Conservation (phyloP, 257 asterid species). For the Plectranthus barbatus region DNA sequence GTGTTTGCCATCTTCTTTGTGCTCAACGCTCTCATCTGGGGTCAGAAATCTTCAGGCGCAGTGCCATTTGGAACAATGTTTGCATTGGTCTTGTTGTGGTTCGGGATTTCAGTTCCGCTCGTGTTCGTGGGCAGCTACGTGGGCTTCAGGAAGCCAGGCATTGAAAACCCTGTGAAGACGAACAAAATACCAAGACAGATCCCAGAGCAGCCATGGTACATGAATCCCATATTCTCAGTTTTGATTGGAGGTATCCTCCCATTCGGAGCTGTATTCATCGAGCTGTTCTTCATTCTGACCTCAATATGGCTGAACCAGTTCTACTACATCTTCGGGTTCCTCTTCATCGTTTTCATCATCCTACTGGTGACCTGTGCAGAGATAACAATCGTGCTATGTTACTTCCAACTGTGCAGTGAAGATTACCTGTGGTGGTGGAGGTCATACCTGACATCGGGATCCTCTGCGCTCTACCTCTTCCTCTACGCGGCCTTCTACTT, state of each 20-base stretch:
- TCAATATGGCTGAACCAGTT: conserved; percentile 83
- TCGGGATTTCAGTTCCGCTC: conserved; percentile 73
- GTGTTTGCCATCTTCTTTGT: conserved; percentile 53
- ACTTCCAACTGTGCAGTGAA: conserved; percentile 76
- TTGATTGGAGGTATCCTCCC: conserved; percentile 73
- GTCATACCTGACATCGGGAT: conserved; percentile 62
- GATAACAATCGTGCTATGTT: conserved; percentile 66
- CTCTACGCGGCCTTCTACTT: conserved; percentile 72
- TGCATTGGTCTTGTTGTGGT: conserved; percentile 70
- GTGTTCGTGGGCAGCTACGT: conserved; percentile 61
- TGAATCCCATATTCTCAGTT: conserved; percentile 53
- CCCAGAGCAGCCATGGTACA: conserved; percentile 75
- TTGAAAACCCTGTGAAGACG: conserved; percentile 65
- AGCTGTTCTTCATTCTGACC: conserved; percentile 73
- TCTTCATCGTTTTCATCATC: conserved; percentile 64
- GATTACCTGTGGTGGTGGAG: conserved; percentile 91
- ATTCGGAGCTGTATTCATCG: conserved; percentile 72
- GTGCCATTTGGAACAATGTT: too few relatives aligned
- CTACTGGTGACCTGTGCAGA: conserved; percentile 75
- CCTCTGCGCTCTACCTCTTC: conserved; percentile 65
- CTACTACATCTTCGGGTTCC: conserved; percentile 83
- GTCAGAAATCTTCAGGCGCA: conserved; percentile 73
- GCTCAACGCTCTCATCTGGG: conserved; percentile 74
- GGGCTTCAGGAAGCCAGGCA: conserved; percentile 57
- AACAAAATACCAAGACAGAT: conserved; percentile 71